Evolutionary conservation across 2,329 filamentous ascomycete species (phyloP).

Genomic region (Harringtonia aguacate): DNA sequence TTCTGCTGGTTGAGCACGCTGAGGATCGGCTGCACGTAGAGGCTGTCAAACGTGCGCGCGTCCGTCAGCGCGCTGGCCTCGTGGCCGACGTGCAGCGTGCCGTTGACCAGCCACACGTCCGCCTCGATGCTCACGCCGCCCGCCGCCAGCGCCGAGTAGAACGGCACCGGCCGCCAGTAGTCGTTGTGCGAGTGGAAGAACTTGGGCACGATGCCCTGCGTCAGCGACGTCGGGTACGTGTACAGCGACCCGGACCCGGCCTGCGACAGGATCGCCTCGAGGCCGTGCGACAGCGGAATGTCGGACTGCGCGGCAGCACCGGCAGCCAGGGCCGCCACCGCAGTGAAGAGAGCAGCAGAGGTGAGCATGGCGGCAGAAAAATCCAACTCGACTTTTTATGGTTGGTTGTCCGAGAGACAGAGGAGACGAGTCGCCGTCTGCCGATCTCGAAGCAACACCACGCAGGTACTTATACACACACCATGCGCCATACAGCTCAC

Average conservation of each 20-base stretch:
- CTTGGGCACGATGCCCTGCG: constrained; percentile 40
- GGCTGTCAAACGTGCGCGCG: constrained; percentile 42
- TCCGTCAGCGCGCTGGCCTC: constrained; percentile 38
- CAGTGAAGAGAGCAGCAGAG: background rate
- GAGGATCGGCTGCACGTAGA: constrained; percentile 54
- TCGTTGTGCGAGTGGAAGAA: constrained; percentile 60
- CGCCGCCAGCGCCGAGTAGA: constrained; percentile 49
- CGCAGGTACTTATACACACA: no score
- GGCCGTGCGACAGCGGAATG: constrained; percentile 2
- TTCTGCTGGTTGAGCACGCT: constrained; percentile 43
- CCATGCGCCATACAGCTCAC: no score
- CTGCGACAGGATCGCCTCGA: constrained; percentile 10
- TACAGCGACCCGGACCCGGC: constrained; percentile 26
- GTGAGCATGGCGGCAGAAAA: no score
- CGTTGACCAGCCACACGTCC: constrained; percentile 52
- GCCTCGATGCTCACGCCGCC: constrained; percentile 57
- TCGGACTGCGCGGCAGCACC: constrained; percentile 8
- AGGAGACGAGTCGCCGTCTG: no score
- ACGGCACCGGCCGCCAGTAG: constrained; percentile 53
- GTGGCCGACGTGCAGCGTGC: constrained; percentile 52
- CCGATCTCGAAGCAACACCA: no score
- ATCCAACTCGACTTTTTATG: no score
- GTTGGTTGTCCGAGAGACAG: no score
- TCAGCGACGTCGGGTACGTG: constrained; percentile 40
- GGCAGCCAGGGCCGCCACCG: background rate